phyloP scores from a whole-genome alignment of 768 basidiomycete species.

The Panellus pusillus region DNA sequence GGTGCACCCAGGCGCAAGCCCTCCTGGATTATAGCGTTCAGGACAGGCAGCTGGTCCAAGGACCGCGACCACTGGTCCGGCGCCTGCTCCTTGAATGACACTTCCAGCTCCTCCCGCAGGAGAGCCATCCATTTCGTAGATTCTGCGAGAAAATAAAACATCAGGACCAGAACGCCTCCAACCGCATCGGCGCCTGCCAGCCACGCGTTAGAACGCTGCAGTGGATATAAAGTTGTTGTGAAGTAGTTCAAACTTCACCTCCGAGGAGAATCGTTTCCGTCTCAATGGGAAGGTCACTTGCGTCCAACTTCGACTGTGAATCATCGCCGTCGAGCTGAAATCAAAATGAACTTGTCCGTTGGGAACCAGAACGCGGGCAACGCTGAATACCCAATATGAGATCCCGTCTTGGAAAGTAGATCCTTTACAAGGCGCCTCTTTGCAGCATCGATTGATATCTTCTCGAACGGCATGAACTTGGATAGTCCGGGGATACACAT shows the following conservation, averaged over 20 bases:
- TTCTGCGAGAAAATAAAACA: background rate
- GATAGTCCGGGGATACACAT: too few species aligned
- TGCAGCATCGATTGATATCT: too few species aligned
- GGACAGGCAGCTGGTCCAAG: background rate
- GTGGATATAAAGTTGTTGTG: too few species aligned
- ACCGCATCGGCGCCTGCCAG: background rate
- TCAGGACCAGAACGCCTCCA: background rate
- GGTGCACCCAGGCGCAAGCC: background rate
- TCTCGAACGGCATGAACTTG: too few species aligned
- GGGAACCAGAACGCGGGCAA: too few species aligned
- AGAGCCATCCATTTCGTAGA: constrained; percentile 56
- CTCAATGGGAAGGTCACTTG: constrained; percentile 4
- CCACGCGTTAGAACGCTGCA: background rate
- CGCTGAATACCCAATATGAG: constrained; percentile 10
- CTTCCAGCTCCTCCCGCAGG: constrained; percentile 64
- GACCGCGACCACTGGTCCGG: background rate
- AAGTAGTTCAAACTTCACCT: too few species aligned
- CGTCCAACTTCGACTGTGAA: background rate
- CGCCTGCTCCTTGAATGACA: background rate
- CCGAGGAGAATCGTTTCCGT: constrained; percentile 2
- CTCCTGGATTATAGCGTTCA: constrained; percentile 3
- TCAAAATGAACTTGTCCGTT: too few species aligned
- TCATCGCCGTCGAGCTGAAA: constrained; percentile 1
- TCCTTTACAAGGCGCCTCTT: too few species aligned
- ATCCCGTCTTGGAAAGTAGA: constrained; percentile 4